Percentiles rank a stretch among this genome's conserved stretches.
phyloP scores from a whole-genome alignment of 208 protist species.

The Acanthamoeba culbertsoni region DNA sequence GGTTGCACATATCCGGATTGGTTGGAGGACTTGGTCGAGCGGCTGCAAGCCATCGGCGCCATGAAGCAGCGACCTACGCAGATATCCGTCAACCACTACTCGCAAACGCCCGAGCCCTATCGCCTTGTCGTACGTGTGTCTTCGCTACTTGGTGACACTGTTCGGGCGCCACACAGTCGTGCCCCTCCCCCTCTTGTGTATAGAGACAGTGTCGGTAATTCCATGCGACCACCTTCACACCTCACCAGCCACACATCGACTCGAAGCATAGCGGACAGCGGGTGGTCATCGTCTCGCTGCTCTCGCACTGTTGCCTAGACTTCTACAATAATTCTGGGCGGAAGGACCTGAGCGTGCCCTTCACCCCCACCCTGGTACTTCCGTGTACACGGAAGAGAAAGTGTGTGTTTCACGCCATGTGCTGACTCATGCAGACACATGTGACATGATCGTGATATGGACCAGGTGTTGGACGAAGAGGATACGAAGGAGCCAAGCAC shows the following conservation, averaged over 20 bases:
- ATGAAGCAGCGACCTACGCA: background rate
- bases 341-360: background rate
- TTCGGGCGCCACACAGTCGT: too few relatives aligned
- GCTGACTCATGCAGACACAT: background rate
- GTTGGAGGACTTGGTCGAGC: background rate
- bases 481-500: background rate
- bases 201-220: too few relatives aligned
- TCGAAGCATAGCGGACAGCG: background rate
- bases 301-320: background rate
- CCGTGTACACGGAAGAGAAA: background rate
- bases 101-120: background rate
- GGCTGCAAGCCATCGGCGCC: background rate
- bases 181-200: too few relatives aligned
- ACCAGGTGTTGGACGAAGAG: background rate
- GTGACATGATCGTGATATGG: background rate
- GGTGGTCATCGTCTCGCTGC: slow-evolving; percentile 14
- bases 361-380: background rate
- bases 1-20: background rate
- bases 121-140: background rate
- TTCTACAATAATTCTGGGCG: background rate
- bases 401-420: background rate
- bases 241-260: background rate
- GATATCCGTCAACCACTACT: background rate
- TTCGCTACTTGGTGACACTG: background rate
- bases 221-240: background rate